Percentiles rank a stretch among this genome's conserved stretches.
These are phyloP conservation scores for Plasmodium blacklocki DNA, from an alignment of 169 alveolate genomes.

Conservation along the genomic window DNA sequence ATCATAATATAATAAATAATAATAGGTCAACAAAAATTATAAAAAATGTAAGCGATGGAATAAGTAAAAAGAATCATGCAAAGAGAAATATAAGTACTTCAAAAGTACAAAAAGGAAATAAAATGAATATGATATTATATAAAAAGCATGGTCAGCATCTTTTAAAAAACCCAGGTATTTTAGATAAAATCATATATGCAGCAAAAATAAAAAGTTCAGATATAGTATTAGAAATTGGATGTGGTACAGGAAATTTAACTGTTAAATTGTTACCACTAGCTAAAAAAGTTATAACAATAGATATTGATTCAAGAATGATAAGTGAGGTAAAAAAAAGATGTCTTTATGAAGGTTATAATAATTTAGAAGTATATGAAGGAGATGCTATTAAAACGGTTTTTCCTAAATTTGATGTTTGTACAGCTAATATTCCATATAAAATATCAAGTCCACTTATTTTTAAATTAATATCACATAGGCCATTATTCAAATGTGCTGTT, in stretches of 20 bases:
- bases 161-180: slow-evolving; percentile 97
- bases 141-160: slow-evolving; percentile 98
- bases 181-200: slow-evolving; percentile 95
- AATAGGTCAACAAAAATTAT: slow-evolving; percentile 10
- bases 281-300: slow-evolving; percentile 97
- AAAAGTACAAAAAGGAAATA: slow-evolving; percentile 55
- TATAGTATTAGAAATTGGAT: slow-evolving; percentile 98
- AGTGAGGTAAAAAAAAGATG: slow-evolving; percentile 98
- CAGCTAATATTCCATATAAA: slow-evolving; percentile 99
- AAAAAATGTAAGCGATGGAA: slow-evolving; percentile 47
- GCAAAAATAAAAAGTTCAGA: slow-evolving; percentile 98
- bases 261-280: slow-evolving; percentile 95
- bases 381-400: slow-evolving; percentile 95
- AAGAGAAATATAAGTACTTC: slow-evolving; percentile 59
- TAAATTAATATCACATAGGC: slow-evolving; percentile 96
- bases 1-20: slow-evolving; percentile 7
- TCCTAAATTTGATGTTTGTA: slow-evolving; percentile 98
- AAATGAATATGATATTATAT: slow-evolving; percentile 87
- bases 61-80: slow-evolving; percentile 13
- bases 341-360: slow-evolving; percentile 87
- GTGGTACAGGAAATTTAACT: slow-evolving; percentile 99
- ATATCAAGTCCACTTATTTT: slow-evolving; percentile 99
- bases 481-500: slow-evolving; percentile 98
- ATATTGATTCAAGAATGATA: slow-evolving; percentile 99
- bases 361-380: slow-evolving; percentile 92